Conservation (phyloP, 2,329 filamentous ascomycete species). For the Diaporthe aspalathi region DNA sequence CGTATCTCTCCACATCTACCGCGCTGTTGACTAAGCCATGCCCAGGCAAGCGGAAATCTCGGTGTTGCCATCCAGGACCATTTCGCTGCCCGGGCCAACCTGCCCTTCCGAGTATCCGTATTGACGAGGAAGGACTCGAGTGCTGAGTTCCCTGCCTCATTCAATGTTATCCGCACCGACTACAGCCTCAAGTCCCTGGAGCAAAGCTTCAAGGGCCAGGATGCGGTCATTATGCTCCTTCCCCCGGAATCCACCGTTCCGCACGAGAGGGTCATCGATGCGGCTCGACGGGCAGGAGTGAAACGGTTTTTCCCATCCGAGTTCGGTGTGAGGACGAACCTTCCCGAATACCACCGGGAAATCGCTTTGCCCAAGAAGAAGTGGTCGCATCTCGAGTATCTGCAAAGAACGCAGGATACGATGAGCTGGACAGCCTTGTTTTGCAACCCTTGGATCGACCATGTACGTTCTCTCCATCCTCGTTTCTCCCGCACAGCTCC, state of each 20-base stretch:
- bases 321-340: background rate
- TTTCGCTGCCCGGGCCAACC: background rate
- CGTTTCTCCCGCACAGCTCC: no score
- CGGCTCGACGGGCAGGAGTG: background rate
- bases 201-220: background rate
- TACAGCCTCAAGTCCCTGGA: background rate
- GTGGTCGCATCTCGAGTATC: background rate
- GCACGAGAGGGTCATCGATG: background rate
- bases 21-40: background rate
- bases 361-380: background rate
- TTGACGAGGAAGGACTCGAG: background rate
- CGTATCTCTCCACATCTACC: background rate
- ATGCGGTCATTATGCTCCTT: background rate
- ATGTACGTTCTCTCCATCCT: background rate
- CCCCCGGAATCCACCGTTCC: background rate
- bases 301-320: background rate
- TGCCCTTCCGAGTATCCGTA: background rate
- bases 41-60: background rate
- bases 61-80: background rate
- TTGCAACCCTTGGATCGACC: conserved; percentile 1
- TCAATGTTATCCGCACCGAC: background rate
- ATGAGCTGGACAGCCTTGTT: conserved; percentile 2
- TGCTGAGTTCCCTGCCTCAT: background rate
- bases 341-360: background rate
- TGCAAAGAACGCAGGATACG: background rate